Percentiles rank a stretch among this genome's conserved stretches.
These are phyloP conservation scores for Vigna unguiculata DNA, from an alignment of 306 rosid genomes.

Conservation along the genomic window DNA sequence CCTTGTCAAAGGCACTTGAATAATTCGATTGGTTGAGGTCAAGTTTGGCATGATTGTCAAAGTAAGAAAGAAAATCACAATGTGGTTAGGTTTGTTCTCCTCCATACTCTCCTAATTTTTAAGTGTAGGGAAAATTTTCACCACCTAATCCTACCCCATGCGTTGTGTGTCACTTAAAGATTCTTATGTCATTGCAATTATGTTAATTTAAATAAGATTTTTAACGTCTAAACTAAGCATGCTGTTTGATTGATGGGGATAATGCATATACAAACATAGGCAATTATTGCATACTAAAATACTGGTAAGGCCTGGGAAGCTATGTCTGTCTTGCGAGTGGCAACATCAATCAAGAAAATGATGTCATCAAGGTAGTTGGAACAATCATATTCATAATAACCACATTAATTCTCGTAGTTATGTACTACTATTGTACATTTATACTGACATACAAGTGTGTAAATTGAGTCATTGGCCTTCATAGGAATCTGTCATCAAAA, in stretches of 20 bases:
- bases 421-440: not conserved
- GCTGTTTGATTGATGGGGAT: slow-evolving; percentile 40
- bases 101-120: slow-evolving; percentile 32
- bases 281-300: slow-evolving; percentile 25
- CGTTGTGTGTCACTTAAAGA: slow-evolving; percentile 54
- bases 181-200: slow-evolving; percentile 63
- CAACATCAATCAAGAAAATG: slow-evolving; percentile 46
- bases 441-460: not conserved
- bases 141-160: slow-evolving; percentile 74
- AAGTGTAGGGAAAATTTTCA: slow-evolving; percentile 47
- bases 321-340: slow-evolving; percentile 42
- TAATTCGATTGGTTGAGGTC: slow-evolving; percentile 49
- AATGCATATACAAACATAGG: slow-evolving; percentile 27
- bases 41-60: slow-evolving; percentile 61
- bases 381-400: slow-evolving; percentile 42
- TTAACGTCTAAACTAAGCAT: slow-evolving; percentile 42
- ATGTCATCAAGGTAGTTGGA: slow-evolving; percentile 42
- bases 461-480: not conserved
- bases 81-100: slow-evolving; percentile 71
- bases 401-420: not conserved
- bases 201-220: slow-evolving; percentile 47
- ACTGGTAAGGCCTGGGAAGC: slow-evolving; percentile 40
- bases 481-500: not conserved
- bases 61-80: slow-evolving; percentile 57
- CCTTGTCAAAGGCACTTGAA: slow-evolving; percentile 47